phyloP scores from a whole-genome alignment of 495 filamentous ascomycete genomes.

The Aspergillus ostianus region DNA sequence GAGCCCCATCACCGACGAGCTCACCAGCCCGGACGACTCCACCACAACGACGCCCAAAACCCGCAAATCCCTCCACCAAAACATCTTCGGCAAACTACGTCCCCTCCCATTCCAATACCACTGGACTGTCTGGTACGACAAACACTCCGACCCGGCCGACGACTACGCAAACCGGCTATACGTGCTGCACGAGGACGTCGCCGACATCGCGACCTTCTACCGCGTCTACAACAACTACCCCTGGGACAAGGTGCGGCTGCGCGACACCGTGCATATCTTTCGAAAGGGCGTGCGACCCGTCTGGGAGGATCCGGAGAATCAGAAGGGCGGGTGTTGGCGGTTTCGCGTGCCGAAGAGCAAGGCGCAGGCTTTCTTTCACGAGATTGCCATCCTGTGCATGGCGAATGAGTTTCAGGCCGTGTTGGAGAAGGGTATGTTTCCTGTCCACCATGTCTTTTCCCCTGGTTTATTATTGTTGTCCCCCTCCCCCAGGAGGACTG shows the following conservation, averaged over 20 bases:
- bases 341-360: slow-evolving; percentile 76
- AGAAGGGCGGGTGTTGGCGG: slow-evolving; percentile 78
- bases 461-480: neutral
- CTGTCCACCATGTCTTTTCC: neutral
- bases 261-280: slow-evolving; percentile 85
- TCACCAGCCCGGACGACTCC: neutral
- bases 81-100: slow-evolving; percentile 47
- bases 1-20: slow-evolving; percentile 8
- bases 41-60: slow-evolving; percentile 14
- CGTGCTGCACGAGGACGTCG: slow-evolving; percentile 64
- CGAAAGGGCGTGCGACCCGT: slow-evolving; percentile 80
- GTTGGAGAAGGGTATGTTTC: slow-evolving; percentile 59
- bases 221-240: slow-evolving; percentile 87
- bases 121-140: slow-evolving; percentile 61
- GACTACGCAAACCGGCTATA: slow-evolving; percentile 65
- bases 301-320: slow-evolving; percentile 88
- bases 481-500: neutral
- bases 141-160: slow-evolving; percentile 33
- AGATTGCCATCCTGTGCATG: slow-evolving; percentile 75
- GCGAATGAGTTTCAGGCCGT: slow-evolving; percentile 79
- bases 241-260: slow-evolving; percentile 68
- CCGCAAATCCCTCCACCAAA: slow-evolving; percentile 35
- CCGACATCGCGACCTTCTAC: slow-evolving; percentile 81
- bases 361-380: slow-evolving; percentile 75
- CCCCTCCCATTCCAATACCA: slow-evolving; percentile 50